These are phyloP conservation scores for Lojkania enalia DNA, from an alignment of 2,329 filamentous ascomycete species.

Conservation along the genomic window DNA sequence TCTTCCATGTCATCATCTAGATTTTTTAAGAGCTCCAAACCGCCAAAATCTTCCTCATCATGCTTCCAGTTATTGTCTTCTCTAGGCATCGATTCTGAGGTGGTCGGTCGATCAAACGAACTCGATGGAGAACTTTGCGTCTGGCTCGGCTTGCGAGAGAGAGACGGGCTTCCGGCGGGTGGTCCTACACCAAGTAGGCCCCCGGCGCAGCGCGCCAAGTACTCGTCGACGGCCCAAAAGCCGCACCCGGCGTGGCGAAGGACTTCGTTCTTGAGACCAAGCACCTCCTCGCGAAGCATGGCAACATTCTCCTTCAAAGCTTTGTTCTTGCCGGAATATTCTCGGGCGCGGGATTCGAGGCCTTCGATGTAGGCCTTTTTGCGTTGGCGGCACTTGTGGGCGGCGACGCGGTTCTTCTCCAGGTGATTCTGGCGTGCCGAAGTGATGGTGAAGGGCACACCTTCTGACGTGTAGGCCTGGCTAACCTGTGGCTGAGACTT, in stretches of 20 bases:
- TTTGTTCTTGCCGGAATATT: constrained; percentile 42
- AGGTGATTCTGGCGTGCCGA: constrained; percentile 49
- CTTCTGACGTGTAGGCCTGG: constrained; percentile 36
- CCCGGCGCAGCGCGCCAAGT: constrained; percentile 41
- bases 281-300: constrained; percentile 40
- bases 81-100: constrained; percentile 18
- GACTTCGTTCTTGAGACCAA: constrained; percentile 43
- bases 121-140: constrained; percentile 11
- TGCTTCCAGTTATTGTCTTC: constrained; percentile 16
- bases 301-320: constrained; percentile 39
- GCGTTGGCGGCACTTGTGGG: constrained; percentile 74
- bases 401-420: constrained; percentile 72
- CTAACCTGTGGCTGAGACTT: constrained; percentile 39
- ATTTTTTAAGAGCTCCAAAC: constrained; percentile 38
- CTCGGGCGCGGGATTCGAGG: constrained; percentile 53
- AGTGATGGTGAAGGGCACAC: constrained; percentile 38
- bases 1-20: constrained; percentile 30
- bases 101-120: constrained; percentile 15
- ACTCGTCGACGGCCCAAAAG: constrained; percentile 45
- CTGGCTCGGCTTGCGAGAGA: constrained; percentile 9
- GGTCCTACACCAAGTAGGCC: constrained; percentile 36
- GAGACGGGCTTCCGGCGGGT: constrained; percentile 5
- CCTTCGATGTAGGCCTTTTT: constrained; percentile 61
- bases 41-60: constrained; percentile 27
- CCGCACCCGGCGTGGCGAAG: constrained; percentile 42